A percentile compares a stretch with the other conserved stretches of the same genome.
These are phyloP conservation scores for Didymellaceae sp. DNA, from an alignment of 2,329 filamentous ascomycete genomes.

Conservation along the genomic window DNA sequence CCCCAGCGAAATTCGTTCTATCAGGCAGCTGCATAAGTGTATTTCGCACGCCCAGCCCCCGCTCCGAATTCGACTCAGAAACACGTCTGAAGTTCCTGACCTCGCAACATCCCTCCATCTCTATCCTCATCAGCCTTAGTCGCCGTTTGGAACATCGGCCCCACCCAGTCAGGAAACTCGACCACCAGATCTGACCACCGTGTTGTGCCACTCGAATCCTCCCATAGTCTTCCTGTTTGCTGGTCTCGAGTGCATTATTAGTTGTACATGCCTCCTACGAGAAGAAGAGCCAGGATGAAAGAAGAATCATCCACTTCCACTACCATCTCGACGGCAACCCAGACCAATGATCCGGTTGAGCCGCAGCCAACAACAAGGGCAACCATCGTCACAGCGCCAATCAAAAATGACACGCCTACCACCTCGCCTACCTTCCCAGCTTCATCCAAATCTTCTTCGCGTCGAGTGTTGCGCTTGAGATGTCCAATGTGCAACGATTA, in stretches of 20 bases:
- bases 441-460: constrained; percentile 38
- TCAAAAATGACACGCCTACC: constrained; percentile 33
- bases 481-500: constrained; percentile 75
- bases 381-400: constrained; percentile 39
- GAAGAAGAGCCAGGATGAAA: constrained; percentile 46
- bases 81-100: constrained; percentile 28
- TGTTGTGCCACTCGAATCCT: constrained; percentile 18
- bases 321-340: constrained; percentile 30
- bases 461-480: constrained; percentile 45
- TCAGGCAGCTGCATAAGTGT: constrained; percentile 43
- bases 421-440: constrained; percentile 43
- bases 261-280: constrained; percentile 43
- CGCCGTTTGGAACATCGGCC: constrained; percentile 38
- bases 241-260: constrained; percentile 14
- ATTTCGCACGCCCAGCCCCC: constrained; percentile 41
- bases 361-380: constrained; percentile 35
- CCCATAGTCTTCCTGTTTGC: constrained; percentile 22
- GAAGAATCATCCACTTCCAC: constrained; percentile 24
- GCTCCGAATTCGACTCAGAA: constrained; percentile 35
- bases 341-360: constrained; percentile 34
- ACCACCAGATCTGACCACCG: constrained; percentile 23
- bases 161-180: constrained; percentile 38
- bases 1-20: constrained; percentile 42
- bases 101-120: constrained; percentile 25
- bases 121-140: constrained; percentile 33